phyloP scores from a whole-genome alignment of 495 filamentous ascomycete species.

The Chaetomium cochliodes region DNA sequence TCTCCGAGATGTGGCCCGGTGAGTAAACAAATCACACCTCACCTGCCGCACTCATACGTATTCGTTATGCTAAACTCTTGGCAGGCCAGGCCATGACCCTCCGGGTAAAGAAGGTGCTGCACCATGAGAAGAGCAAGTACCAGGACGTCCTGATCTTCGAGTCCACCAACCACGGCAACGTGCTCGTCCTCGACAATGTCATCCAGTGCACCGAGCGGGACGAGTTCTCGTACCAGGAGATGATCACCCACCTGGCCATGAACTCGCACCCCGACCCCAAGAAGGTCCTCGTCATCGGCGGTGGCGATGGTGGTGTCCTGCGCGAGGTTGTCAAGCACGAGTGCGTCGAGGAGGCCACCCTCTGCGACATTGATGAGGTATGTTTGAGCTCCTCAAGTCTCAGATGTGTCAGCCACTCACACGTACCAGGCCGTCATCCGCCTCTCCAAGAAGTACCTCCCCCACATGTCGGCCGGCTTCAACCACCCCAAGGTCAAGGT shows the following conservation, averaged over 20 bases:
- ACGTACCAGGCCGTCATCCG: constrained; percentile 80
- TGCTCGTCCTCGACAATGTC: constrained; percentile 97
- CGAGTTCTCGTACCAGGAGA: constrained; percentile 99
- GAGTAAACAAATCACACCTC: constrained; percentile 27
- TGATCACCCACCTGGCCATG: constrained; percentile 99
- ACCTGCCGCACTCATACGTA: background rate
- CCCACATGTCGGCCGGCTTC: constrained; percentile 89
- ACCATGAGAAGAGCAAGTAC: constrained; percentile 98
- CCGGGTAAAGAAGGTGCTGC: constrained; percentile 93
- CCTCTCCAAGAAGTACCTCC: constrained; percentile 96
- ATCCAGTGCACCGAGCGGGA: constrained; percentile 98
- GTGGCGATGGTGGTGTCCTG: constrained; percentile 94
- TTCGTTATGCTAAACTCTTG: background rate
- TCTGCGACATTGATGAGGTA: constrained; percentile 99
- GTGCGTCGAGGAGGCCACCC: constrained; percentile 82
- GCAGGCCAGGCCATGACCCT: constrained; percentile 92
- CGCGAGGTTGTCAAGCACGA: constrained; percentile 98
- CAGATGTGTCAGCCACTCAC: constrained; percentile 14
- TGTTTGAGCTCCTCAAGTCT: constrained; percentile 4
- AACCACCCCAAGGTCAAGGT: constrained; percentile 87
- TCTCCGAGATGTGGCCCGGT: constrained; percentile 95
- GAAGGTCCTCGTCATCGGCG: constrained; percentile 97
- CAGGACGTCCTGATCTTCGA: constrained; percentile 98
- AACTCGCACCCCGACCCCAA: constrained; percentile 97
- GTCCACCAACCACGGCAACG: constrained; percentile 92